phyloP scores from a whole-genome alignment of 2,329 filamentous ascomycete genomes.

The Trichoderma cornu-damae region DNA sequence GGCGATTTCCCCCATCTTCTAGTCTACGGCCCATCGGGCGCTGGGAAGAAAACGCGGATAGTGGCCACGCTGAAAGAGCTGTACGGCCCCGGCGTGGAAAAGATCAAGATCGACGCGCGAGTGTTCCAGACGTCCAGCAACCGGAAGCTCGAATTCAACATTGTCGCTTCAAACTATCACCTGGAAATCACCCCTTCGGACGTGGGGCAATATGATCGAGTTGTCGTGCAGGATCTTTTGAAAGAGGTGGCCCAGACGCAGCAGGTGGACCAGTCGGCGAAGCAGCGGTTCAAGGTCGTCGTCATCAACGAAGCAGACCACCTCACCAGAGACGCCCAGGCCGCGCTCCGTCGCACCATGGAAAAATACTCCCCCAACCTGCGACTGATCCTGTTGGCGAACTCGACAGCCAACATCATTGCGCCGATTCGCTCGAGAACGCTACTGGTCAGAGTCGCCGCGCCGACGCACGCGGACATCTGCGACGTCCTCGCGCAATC shows the following conservation, averaged over 20 bases:
- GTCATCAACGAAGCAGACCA: slow-evolving; percentile 99
- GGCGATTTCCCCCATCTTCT: slow-evolving; percentile 97
- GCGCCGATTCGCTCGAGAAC: slow-evolving; percentile 94
- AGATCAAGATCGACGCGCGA: slow-evolving; percentile 98
- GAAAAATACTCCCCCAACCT: slow-evolving; percentile 98
- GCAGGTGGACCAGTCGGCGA: slow-evolving; percentile 89
- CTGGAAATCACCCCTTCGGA: slow-evolving; percentile 97
- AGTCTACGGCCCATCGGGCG: slow-evolving; percentile 92
- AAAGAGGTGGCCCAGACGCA: slow-evolving; percentile 99
- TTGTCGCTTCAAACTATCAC: slow-evolving; percentile 94
- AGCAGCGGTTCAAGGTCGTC: slow-evolving; percentile 94
- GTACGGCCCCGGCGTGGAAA: slow-evolving; percentile 94
- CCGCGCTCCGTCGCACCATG: slow-evolving; percentile 91
- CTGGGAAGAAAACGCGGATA: slow-evolving; percentile 96
- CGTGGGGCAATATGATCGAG: slow-evolving; percentile 91
- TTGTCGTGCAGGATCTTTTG: slow-evolving; percentile 89
- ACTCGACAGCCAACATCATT: slow-evolving; percentile 97
- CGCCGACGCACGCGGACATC: slow-evolving; percentile 81
- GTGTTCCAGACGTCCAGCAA: slow-evolving; percentile 94
- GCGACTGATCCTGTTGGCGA: slow-evolving; percentile 84
- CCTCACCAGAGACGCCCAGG: slow-evolving; percentile 88
- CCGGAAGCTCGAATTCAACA: slow-evolving; percentile 98
- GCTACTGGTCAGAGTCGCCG: slow-evolving; percentile 83
- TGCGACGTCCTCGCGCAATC: slow-evolving; percentile 65
- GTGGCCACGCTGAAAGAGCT: slow-evolving; percentile 92